phyloP scores from a whole-genome alignment of 1,284 basidiomycete species.

The Fomitiporia mediterranea region DNA sequence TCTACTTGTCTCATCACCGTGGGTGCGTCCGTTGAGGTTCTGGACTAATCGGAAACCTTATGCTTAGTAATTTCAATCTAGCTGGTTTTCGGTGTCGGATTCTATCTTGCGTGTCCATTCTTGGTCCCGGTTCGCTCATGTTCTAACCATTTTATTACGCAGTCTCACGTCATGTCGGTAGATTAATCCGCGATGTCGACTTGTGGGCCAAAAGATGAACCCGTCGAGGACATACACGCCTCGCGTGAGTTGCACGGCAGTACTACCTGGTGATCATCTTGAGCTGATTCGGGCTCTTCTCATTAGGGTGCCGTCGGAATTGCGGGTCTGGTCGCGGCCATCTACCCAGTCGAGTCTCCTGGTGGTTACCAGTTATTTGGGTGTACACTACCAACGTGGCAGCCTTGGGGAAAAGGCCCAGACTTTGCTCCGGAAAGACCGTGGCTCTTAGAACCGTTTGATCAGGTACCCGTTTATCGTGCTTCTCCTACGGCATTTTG shows the following conservation, averaged over 20 bases:
- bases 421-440: slow-evolving; percentile 46
- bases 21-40: slow-evolving; percentile 34
- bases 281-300: not conserved
- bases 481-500: not conserved
- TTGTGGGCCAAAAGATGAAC: slow-evolving; percentile 63
- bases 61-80: slow-evolving; percentile 23
- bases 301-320: slow-evolving; percentile 59
- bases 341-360: slow-evolving; percentile 63
- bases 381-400: slow-evolving; percentile 55
- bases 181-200: slow-evolving; percentile 58
- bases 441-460: slow-evolving; percentile 62
- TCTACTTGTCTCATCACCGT: slow-evolving; percentile 43
- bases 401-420: slow-evolving; percentile 52
- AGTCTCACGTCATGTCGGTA: slow-evolving; percentile 23
- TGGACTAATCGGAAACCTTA: not conserved
- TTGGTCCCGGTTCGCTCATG: slow-evolving; percentile 45
- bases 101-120: slow-evolving; percentile 60
- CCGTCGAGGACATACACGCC: slow-evolving; percentile 59
- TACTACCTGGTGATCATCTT: not conserved
- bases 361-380: slow-evolving; percentile 65
- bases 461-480: slow-evolving; percentile 41
- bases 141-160: not conserved
- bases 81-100: slow-evolving; percentile 59
- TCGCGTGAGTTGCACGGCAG: slow-evolving; percentile 34
- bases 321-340: slow-evolving; percentile 54